These are phyloP conservation scores for Vicia villosa DNA, from an alignment of 306 rosid genomes.

Conservation along the genomic window DNA sequence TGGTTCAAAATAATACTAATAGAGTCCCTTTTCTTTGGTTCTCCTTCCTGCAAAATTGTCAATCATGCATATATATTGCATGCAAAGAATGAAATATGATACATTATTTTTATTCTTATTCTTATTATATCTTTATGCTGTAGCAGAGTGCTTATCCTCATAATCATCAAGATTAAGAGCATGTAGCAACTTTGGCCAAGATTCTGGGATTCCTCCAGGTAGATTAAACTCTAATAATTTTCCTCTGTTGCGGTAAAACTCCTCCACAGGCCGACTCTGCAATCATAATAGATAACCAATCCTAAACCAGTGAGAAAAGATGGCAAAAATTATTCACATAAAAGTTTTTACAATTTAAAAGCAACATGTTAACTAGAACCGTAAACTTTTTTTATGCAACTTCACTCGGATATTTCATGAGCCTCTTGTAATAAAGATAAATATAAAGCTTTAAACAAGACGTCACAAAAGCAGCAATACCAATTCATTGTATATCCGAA, in stretches of 20 bases:
- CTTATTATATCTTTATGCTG: conserved; percentile 56
- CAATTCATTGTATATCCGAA: conserved; percentile 78
- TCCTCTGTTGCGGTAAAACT: conserved; percentile 69
- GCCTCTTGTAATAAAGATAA: neutral
- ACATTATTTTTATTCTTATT: conserved; percentile 41
- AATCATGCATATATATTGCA: conserved; percentile 47
- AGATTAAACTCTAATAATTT: conserved; percentile 89
- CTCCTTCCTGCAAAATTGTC: conserved; percentile 52
- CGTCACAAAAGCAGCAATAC: conserved; percentile 41
- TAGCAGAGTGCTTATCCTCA: conserved; percentile 72
- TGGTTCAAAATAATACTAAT: conserved; percentile 31
- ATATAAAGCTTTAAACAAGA: conserved; percentile 27
- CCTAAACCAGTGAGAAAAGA: conserved; percentile 14
- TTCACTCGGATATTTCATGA: conserved; percentile 20
- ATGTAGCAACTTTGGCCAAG: conserved; percentile 94
- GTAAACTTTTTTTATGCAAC: conserved; percentile 11
- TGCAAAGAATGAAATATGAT: conserved; percentile 56
- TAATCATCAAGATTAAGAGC: conserved; percentile 84
- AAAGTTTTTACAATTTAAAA: neutral
- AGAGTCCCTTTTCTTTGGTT: conserved; percentile 32
- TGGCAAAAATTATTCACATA: conserved; percentile 10
- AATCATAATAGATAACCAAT: conserved; percentile 27
- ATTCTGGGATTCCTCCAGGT: conserved; percentile 96
- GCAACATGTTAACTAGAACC: conserved; percentile 9
- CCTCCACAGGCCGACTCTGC: conserved; percentile 92